phyloP scores from a whole-genome alignment of 805 yeast species.

The Metschnikowia similis region DNA sequence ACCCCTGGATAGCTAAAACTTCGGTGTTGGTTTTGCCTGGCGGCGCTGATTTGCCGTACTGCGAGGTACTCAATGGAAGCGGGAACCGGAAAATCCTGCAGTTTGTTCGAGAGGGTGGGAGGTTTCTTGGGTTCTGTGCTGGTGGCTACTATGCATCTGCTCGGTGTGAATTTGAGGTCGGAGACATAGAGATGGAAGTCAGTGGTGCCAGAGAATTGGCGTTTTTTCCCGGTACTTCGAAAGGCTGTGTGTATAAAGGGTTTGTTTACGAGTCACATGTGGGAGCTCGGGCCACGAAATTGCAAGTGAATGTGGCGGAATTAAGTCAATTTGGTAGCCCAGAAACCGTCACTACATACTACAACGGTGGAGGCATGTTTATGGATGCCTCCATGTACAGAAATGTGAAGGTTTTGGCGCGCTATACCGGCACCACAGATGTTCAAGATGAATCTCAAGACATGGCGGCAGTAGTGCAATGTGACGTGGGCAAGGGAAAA shows the following conservation, averaged over 20 bases:
- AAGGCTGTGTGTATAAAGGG: conserved; percentile 81
- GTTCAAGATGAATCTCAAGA: conserved; percentile 37
- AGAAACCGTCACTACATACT: conserved; percentile 43
- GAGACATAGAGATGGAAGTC: conserved; percentile 67
- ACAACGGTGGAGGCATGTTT: conserved; percentile 89
- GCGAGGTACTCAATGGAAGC: conserved; percentile 64
- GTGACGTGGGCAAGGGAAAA: conserved; percentile 67
- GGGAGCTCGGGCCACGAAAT: conserved; percentile 63
- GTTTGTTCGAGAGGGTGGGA: conserved; percentile 76
- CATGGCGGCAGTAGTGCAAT: conserved; percentile 68
- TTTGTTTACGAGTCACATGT: conserved; percentile 71
- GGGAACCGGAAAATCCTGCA: conserved; percentile 59
- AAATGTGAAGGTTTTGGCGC: conserved; percentile 70
- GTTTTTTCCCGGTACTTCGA: conserved; percentile 76
- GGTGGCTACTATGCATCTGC: conserved; percentile 86
- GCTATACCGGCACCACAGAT: conserved; percentile 54
- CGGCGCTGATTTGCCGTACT: conserved; percentile 91
- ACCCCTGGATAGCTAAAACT: conserved; percentile 82
- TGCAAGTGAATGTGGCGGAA: conserved; percentile 36
- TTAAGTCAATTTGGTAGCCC: conserved; percentile 18
- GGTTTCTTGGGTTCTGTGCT: conserved; percentile 85
- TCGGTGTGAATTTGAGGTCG: conserved; percentile 79
- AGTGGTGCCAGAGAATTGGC: conserved; percentile 78
- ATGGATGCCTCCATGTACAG: conserved; percentile 61
- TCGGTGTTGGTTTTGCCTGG: conserved; percentile 86